These are phyloP conservation scores for Vitis rotundifolia DNA, from an alignment of 164 flowering plant genomes.

Conservation along the genomic window DNA sequence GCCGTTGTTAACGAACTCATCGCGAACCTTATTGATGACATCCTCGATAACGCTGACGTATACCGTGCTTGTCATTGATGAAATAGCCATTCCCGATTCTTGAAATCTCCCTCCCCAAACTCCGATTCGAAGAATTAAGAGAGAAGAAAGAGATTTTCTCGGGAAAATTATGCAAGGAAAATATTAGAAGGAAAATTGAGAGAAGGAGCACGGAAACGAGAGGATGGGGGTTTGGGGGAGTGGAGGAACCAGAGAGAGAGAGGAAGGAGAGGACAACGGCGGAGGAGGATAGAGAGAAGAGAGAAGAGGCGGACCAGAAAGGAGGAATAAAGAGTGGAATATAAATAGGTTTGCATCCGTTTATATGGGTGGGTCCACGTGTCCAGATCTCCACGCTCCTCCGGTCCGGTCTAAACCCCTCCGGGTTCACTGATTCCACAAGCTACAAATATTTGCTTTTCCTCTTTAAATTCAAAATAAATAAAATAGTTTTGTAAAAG, in stretches of 20 bases:
- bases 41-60: constrained; percentile 88
- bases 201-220: not conserved
- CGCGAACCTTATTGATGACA: constrained; percentile 83
- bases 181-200: not conserved
- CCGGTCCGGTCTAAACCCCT: too few relatives aligned
- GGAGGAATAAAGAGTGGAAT: constrained; percentile 51
- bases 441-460: too few relatives aligned
- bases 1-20: constrained; percentile 65
- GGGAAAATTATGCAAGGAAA: not conserved
- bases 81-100: constrained; percentile 44
- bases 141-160: not conserved
- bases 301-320: constrained; percentile 41
- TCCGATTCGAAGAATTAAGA: not conserved
- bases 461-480: too few relatives aligned
- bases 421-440: too few relatives aligned
- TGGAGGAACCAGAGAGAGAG: not conserved
- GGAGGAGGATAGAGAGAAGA: constrained; percentile 12
- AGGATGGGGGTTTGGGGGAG: constrained; percentile 11
- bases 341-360: constrained; percentile 98
- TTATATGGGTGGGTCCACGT: constrained; percentile 45
- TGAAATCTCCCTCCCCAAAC: not conserved
- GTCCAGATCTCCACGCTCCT: constrained; percentile 32
- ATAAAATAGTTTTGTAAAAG: too few relatives aligned
- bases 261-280: constrained; percentile 15
- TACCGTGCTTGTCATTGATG: constrained; percentile 62